phyloP scores from a whole-genome alignment of 1,284 basidiomycete species.

The Ustilago trichophora region DNA sequence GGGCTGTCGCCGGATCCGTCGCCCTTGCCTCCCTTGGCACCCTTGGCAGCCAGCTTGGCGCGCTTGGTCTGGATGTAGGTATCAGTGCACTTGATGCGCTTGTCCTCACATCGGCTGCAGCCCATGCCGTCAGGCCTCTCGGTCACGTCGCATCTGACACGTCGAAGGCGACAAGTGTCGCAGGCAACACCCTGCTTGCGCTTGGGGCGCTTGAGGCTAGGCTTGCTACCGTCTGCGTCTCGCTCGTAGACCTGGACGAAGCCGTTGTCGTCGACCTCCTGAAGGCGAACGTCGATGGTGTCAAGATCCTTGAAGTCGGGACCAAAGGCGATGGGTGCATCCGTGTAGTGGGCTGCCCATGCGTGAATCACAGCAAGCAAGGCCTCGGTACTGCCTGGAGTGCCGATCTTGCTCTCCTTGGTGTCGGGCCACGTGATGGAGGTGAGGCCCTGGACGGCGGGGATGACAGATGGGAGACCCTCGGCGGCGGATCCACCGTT shows the following conservation, averaged over 20 bases:
- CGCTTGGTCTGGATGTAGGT: slow-evolving; percentile 62
- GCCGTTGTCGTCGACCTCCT: slow-evolving; percentile 34
- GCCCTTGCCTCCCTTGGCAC: slow-evolving; percentile 14
- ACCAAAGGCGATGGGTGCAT: slow-evolving; percentile 57
- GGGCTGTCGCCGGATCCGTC: slow-evolving; percentile 5
- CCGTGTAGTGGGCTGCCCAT: slow-evolving; percentile 60
- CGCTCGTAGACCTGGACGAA: slow-evolving; percentile 4
- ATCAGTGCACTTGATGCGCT: slow-evolving; percentile 63
- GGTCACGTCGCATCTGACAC: slow-evolving; percentile 61
- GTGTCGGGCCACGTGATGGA: slow-evolving; percentile 36
- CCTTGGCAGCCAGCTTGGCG: slow-evolving; percentile 34
- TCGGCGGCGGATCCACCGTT: slow-evolving; percentile 52
- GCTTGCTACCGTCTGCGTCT: slow-evolving; percentile 18
- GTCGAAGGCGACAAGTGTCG: slow-evolving; percentile 62
- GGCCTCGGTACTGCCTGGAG: slow-evolving; percentile 54
- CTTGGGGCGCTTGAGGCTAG: slow-evolving; percentile 48
- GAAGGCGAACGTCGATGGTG: slow-evolving; percentile 11
- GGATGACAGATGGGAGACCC: slow-evolving; percentile 34
- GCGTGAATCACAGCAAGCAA: slow-evolving; percentile 58
- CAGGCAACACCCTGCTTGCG: slow-evolving; percentile 65
- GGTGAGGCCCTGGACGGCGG: slow-evolving; percentile 16
- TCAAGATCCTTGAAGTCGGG: slow-evolving; percentile 36
- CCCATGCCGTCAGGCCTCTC: slow-evolving; percentile 60
- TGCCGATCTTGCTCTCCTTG: slow-evolving; percentile 50
- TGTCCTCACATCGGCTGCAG: slow-evolving; percentile 63